phyloP scores from a whole-genome alignment of 805 yeast genomes.

The Pichia rugopelliculosa region DNA sequence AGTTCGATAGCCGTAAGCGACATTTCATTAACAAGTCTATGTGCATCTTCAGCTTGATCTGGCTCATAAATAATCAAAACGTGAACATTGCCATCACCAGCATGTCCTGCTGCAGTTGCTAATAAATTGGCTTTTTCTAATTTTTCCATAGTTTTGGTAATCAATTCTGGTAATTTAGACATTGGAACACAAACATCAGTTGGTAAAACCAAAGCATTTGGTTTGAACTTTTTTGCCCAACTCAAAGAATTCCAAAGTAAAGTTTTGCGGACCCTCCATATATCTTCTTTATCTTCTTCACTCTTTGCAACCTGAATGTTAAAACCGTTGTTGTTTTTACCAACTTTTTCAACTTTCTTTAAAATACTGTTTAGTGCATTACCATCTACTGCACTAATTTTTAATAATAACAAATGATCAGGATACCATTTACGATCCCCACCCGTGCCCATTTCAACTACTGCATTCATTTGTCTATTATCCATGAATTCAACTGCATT shows the following conservation, averaged over 20 bases:
- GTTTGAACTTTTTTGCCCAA: constrained; percentile 46
- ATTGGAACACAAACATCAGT: constrained; percentile 84
- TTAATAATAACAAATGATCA: constrained; percentile 42
- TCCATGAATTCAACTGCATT: constrained; percentile 75
- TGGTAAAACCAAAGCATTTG: constrained; percentile 49
- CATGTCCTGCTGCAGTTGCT: constrained; percentile 68
- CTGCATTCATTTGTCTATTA: constrained; percentile 60
- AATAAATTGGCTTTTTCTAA: constrained; percentile 44
- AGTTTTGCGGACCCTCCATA: constrained; percentile 74
- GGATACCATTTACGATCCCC: constrained; percentile 26
- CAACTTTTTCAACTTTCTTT: constrained; percentile 41
- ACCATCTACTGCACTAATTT: constrained; percentile 47
- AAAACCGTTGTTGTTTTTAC: constrained; percentile 44
- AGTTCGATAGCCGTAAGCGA: constrained; percentile 55
- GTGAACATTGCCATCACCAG: constrained; percentile 81
- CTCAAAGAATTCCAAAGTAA: constrained; percentile 60
- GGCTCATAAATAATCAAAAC: constrained; percentile 54
- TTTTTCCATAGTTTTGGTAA: constrained; percentile 53
- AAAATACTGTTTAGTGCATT: constrained; percentile 35
- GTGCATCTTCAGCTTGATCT: constrained; percentile 39
- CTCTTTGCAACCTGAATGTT: constrained; percentile 58
- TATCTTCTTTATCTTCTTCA: constrained; percentile 54
- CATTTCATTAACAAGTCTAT: constrained; percentile 50
- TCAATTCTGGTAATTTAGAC: constrained; percentile 55
- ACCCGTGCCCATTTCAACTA: constrained; percentile 42